Evolutionary conservation across 83 land plant genomes (phyloP).

Genomic region (Diphasiastrum complanatum): DNA sequence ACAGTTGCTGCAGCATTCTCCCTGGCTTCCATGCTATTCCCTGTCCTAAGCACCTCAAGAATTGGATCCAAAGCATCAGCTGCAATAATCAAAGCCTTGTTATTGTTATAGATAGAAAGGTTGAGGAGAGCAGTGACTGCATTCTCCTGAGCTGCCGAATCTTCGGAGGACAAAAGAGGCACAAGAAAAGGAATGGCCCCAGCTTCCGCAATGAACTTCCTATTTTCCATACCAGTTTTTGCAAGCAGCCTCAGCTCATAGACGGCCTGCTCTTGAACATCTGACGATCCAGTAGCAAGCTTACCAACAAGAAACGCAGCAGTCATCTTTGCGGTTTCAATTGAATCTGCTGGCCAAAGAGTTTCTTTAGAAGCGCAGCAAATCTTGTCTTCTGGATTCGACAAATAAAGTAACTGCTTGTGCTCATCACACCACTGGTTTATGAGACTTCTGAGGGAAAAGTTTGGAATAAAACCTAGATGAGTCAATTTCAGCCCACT

Average conservation of each 20-base stretch:
- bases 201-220: slow-evolving; percentile 49
- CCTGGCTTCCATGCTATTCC: slow-evolving; percentile 42
- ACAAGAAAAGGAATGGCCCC: slow-evolving; percentile 64
- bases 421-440: too few relatives aligned
- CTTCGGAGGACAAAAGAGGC: slow-evolving; percentile 40
- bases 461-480: too few relatives aligned
- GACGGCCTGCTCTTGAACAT: slow-evolving; percentile 53
- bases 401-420: too few relatives aligned
- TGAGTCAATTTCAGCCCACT: too few relatives aligned
- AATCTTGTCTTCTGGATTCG: too few relatives aligned
- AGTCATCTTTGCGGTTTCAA: too few relatives aligned
- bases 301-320: slow-evolving; percentile 7
- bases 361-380: too few relatives aligned
- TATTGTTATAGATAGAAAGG: slow-evolving; percentile 70
- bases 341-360: too few relatives aligned
- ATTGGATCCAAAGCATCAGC: slow-evolving; percentile 62
- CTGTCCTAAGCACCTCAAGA: slow-evolving; percentile 39
- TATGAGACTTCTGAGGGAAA: too few relatives aligned
- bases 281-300: slow-evolving; percentile 26
- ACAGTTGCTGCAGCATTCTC: slow-evolving; percentile 82
- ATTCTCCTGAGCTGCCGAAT: slow-evolving; percentile 56
- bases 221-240: slow-evolving; percentile 57
- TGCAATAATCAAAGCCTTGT: slow-evolving; percentile 44
- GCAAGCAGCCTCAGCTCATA: slow-evolving; percentile 57
- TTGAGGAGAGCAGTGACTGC: slow-evolving; percentile 80